Evolutionary conservation across 495 filamentous ascomycete species (phyloP), one percentile per base, ranked within the genome.

Genomic region (Endocarpon pusillum): DNA sequence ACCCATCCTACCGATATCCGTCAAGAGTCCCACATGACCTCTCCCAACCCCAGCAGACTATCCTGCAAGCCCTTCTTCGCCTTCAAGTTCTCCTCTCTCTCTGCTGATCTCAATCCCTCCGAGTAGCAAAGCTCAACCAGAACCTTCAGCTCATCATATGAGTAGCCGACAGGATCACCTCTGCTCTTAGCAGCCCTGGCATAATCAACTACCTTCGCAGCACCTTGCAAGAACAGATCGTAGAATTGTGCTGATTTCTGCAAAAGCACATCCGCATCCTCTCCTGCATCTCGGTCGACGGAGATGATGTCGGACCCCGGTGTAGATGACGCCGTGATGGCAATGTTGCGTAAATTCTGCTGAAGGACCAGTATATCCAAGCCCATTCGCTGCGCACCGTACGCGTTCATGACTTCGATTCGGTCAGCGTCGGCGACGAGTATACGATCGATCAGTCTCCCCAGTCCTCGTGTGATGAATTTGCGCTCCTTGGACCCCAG

Each of bases 311-410:
- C 30, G 12, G 17, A 39, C 41, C 17, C 35, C 11, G 0, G 12
- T 21, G 22, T 56, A 48, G 10, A 4, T 6, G 20, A 19, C 6
- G n/a, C 32, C 7, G 20, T 14, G 15, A 58, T 46, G 33, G 61
- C 83, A 38, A 97, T 77, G 35, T 89, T 89, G 55, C 86, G 91
- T 34, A 97, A 66, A 42, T 93, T 93, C 44, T 96, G 91, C 48
- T 94, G 86, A 19, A 97, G 58, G 30, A 97, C 89, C 6, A 92
- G 63, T 29, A 96, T 81, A 47, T 96, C 91, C 19, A 94, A 67
- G 44, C 81, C 76, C 63, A 96, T 78, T 4, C 83, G 68, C 15
- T 71, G 66, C 41, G 75, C 81, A 11, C 91, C 89, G 36, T 75
- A 65, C 21, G 57, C 55, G 40, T 91, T 86, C 66, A 91, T 75